These are phyloP conservation scores for Heterobasidion parviporum DNA, from an alignment of 1,284 basidiomycete species.

Conservation along the genomic window DNA sequence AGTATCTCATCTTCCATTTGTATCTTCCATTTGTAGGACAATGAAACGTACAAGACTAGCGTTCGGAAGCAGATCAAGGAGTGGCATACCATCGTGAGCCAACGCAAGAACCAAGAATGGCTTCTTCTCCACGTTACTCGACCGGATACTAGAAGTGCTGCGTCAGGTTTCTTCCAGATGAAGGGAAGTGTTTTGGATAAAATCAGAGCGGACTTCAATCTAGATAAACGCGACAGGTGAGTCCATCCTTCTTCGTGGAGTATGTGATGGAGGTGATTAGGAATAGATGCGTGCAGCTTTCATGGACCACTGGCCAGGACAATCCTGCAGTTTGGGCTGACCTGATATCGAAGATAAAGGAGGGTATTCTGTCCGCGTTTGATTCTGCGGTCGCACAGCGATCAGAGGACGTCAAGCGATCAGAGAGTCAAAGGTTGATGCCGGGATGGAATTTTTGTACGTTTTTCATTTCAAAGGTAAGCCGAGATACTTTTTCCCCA, in stretches of 20 bases:
- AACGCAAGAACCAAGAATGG: slow-evolving; percentile 84
- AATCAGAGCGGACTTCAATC: slow-evolving; percentile 88
- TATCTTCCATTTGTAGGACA: slow-evolving; percentile 56
- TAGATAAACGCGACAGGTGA: slow-evolving; percentile 82
- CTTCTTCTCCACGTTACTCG: slow-evolving; percentile 79
- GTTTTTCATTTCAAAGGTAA: slow-evolving; percentile 89
- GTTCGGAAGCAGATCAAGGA: slow-evolving; percentile 85
- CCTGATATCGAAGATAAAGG: slow-evolving; percentile 83
- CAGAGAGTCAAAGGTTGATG: slow-evolving; percentile 80
- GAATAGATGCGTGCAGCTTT: slow-evolving; percentile 72
- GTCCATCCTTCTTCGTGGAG: slow-evolving; percentile 9
- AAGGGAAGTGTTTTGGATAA: slow-evolving; percentile 86
- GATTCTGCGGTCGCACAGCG: slow-evolving; percentile 71
- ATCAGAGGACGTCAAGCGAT: slow-evolving; percentile 83
- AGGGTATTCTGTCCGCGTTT: slow-evolving; percentile 77
- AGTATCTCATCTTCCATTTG: slow-evolving; percentile 1
- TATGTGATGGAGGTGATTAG: slow-evolving; percentile 10
- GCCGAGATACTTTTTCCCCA: not conserved
- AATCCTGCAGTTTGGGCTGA: slow-evolving; percentile 89
- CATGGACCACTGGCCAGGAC: slow-evolving; percentile 57
- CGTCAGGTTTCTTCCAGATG: slow-evolving; percentile 70
- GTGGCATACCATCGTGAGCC: slow-evolving; percentile 68
- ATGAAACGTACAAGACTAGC: slow-evolving; percentile 72
- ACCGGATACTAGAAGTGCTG: slow-evolving; percentile 51
- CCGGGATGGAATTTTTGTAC: slow-evolving; percentile 97